Evolutionary conservation across 768 basidiomycete genomes (phyloP), one percentile per base, ranked within the genome.

Genomic region (Tricholoma sp.): DNA sequence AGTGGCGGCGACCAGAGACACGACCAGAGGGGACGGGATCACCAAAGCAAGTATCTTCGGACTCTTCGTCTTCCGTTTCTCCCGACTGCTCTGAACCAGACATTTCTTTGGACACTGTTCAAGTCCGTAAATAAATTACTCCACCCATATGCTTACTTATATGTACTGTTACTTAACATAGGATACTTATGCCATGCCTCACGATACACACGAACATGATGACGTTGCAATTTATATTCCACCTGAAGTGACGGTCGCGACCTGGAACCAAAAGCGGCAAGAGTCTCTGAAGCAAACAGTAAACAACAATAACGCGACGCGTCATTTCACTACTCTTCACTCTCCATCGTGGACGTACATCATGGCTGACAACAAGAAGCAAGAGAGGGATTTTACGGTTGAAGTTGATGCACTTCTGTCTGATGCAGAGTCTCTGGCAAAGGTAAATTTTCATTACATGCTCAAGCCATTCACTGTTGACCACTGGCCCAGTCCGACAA

Each of bases 301-400:
- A 13, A 65, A 64, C 76, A 81, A 83, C 63, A 80, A 72, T 62
- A 72, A 72, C 76, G 76, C 76, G 82, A 85, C 85, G 85, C 84
- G 84, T 85, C 82, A 84, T 71, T 72, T 70, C 69, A 59, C 48
- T 61, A 60, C 62, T 32, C 62, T 73, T 65, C 72, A 69, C 68
- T 72, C 69, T 67, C 66, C 63, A 65, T 66, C 68, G 62, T 74
- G 61, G 67, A 65, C 53, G 54, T 76, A 75, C 71, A 80, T 71
- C 65, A 91, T 91, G 89, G 77, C 88, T 41, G 90, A 91, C 62
- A 80, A 82, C 70, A 86, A 85, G 75, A 89, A 90, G 72, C 87
- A 91, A 72, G 90, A 92, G 68, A 86, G 83, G 68, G 95, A 98
- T 68, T 97, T 79, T 62, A 88, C 91, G 0, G 76, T 81, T 52